Evolutionary conservation across 306 rosid genomes (phyloP).

Genomic region (Acacia acuminata): DNA sequence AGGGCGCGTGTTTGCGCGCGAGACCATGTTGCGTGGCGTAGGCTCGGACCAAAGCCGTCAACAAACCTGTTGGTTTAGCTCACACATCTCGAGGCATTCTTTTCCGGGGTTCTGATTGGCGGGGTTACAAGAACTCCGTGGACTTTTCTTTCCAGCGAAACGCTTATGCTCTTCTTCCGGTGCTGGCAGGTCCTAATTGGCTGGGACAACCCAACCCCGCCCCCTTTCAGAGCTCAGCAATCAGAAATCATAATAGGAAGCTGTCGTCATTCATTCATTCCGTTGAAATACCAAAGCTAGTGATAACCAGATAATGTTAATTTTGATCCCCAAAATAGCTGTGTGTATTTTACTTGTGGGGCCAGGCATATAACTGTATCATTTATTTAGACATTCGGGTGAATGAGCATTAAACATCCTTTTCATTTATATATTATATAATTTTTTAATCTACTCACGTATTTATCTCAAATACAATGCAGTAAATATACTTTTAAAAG

Average conservation of each 20-base stretch:
- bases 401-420: no score
- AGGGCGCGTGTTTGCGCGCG: neutral
- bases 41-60: neutral
- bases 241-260: neutral
- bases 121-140: neutral
- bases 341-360: no score
- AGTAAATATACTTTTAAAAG: no score
- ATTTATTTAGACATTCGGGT: no score
- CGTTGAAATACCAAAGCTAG: neutral
- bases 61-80: neutral
- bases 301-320: no score
- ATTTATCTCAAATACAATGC: no score
- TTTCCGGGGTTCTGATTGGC: neutral
- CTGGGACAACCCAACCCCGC: neutral
- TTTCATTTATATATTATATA: no score
- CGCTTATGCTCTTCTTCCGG: neutral
- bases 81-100: neutral
- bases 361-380: no score
- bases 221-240: neutral
- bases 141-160: neutral
- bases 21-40: neutral
- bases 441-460: no score
- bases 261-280: neutral
- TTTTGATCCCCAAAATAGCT: neutral
- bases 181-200: constrained; percentile 17